Evolutionary conservation across 257 asterid species (phyloP), one percentile per base, ranked within the genome.

Genomic region (Gynochthodes officinalis): DNA sequence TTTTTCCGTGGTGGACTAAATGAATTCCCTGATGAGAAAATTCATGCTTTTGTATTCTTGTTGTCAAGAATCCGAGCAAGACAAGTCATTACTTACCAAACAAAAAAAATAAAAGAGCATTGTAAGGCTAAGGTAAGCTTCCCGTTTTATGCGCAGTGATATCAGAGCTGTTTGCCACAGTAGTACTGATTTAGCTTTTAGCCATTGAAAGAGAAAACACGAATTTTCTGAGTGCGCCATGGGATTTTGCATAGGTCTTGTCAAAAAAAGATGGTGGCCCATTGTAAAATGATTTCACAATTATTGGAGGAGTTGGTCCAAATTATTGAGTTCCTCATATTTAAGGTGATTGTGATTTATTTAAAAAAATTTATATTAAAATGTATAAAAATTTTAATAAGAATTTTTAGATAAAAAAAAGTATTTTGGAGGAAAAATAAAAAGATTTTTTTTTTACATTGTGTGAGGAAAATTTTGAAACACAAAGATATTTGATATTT

Each of bases 221-320:
- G 15, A 39, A 64, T 65, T 44, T 44, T 32, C 53, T 70, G 43
- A 48, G 74, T 67, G 74, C 64, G 75, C 27, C 75, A 49, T 85
- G 90, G 84, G 82, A 78, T 81, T 78, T 80, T 83, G 87, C 80
- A 76, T 76, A 76, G 84, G 91, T 89, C 86, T 48, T 70, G 80
- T 79, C 76, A 81, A 64, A 53, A 67, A 70, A 73, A 63, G 72
- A 72, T 43, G 55, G 72, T 76, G 87, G 87, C 72, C 86, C 84
- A 82, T 72, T 63, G 27, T 80, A 84, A 84, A 84, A 73, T 85
- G 87, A 84, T 84, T 77, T 77, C 82, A 67, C 69, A 59, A 79
- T 75, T 73, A 71, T 72, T 25, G n/a, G n/a, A 54, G 75, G 73
- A 69, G 50, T 74, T 42, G 35, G 60, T 73, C 78, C 75, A 73